These are phyloP conservation scores for Oryza meridionalis DNA, from an alignment of 176 grass and related monocot species.

Conservation along the genomic window DNA sequence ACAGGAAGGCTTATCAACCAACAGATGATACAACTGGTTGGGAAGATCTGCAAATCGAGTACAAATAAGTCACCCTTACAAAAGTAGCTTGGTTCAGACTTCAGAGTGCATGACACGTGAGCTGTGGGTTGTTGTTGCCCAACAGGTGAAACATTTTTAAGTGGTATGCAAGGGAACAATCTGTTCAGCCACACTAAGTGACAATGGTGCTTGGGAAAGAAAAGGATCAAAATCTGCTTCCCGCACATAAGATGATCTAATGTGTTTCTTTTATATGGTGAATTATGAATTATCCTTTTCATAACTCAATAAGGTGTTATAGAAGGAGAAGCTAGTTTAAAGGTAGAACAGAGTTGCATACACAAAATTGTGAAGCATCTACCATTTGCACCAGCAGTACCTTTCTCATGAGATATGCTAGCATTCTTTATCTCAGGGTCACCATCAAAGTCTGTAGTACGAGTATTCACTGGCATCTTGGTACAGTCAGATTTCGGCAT, in stretches of 20 bases:
- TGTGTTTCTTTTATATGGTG: no score
- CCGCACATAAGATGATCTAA: no score
- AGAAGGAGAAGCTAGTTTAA: constrained; percentile 23
- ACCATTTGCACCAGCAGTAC: constrained; percentile 49
- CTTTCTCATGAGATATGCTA: constrained; percentile 53
- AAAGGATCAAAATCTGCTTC: background rate
- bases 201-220: background rate
- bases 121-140: background rate
- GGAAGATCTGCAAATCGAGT: constrained; percentile 11
- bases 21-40: background rate
- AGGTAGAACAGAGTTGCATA: constrained; percentile 26
- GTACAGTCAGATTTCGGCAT: constrained; percentile 44
- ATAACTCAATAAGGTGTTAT: constrained; percentile 26
- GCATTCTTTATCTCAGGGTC: constrained; percentile 39
- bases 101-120: constrained; percentile 22
- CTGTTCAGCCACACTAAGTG: constrained; percentile 1
- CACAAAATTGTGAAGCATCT: constrained; percentile 27
- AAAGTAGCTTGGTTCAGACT: constrained; percentile 34
- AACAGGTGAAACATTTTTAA: constrained; percentile 19
- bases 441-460: constrained; percentile 13
- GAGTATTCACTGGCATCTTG: constrained; percentile 44
- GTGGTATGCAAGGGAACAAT: background rate
- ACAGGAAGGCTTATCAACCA: constrained; percentile 11
- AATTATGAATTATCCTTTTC: no score
- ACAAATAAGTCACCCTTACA: constrained; percentile 17